Percentiles rank a stretch among this genome's conserved stretches.
phyloP scores from a whole-genome alignment of 441 rosid genomes.

The Brassica balearica region DNA sequence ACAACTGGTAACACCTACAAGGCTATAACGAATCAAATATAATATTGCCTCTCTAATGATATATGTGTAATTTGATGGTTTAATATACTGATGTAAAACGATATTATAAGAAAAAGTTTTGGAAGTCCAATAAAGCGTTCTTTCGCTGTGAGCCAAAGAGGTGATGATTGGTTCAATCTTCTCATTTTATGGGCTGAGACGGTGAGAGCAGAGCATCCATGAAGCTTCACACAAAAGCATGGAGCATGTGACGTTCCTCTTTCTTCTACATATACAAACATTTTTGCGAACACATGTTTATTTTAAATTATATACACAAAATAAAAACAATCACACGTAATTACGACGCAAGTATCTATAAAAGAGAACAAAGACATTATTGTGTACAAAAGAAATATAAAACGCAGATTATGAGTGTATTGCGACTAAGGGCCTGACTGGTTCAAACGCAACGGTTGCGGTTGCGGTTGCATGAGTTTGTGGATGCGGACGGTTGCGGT shows the following conservation, averaged over 20 bases:
- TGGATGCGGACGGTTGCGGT: too few species aligned
- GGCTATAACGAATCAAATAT: background rate
- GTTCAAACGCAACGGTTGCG: too few species aligned
- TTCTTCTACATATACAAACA: constrained; percentile 8
- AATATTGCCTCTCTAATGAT: constrained; percentile 12
- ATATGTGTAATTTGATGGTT: constrained; percentile 20
- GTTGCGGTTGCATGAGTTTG: too few species aligned
- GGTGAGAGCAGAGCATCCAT: constrained; percentile 34
- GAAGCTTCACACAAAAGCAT: constrained; percentile 42
- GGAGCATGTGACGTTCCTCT: constrained; percentile 36
- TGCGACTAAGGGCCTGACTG: too few species aligned
- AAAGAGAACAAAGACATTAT: constrained; percentile 31
- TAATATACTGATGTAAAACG: background rate
- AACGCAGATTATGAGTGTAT: constrained; percentile 26
- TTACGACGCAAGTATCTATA: constrained; percentile 26
- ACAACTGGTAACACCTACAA: background rate
- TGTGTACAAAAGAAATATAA: constrained; percentile 1
- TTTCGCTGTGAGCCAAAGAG: constrained; percentile 31
- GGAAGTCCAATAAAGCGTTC: constrained; percentile 22
- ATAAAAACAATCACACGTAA: constrained; percentile 26
- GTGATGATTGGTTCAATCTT: constrained; percentile 32
- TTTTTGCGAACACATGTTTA: constrained; percentile 8
- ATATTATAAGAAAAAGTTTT: constrained; percentile 14
- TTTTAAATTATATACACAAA: background rate
- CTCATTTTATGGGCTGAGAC: constrained; percentile 27